Evolutionary conservation across 2,329 filamentous ascomycete species (phyloP).

Genomic region (Colletotrichum costaricense): DNA sequence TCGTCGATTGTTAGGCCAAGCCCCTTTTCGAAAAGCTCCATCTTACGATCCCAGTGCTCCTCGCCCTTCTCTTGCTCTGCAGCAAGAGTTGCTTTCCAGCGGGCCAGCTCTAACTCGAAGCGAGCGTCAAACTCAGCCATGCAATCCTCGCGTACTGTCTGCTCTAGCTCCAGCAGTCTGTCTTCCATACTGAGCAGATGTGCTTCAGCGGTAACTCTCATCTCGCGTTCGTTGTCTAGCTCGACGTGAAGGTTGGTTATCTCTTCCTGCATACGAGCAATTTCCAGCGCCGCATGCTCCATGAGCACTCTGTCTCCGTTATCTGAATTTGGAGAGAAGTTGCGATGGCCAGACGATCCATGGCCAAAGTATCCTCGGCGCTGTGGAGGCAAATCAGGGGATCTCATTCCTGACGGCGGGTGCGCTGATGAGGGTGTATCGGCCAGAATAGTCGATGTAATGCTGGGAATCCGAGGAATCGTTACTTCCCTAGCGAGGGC

Average conservation of each 20-base stretch:
- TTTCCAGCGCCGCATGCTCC: conserved; percentile 84
- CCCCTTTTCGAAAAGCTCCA: conserved; percentile 71
- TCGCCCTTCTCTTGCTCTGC: conserved; percentile 84
- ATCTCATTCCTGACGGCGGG: conserved; percentile 38
- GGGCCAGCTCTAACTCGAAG: conserved; percentile 77
- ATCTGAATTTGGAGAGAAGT: conserved; percentile 51
- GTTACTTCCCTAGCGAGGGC: conserved; percentile 93
- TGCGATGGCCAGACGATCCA: conserved; percentile 46
- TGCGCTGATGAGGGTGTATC: conserved; percentile 42
- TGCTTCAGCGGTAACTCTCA: conserved; percentile 77
- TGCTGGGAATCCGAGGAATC: conserved; percentile 86
- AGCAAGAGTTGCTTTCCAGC: conserved; percentile 85
- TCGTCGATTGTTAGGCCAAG: conserved; percentile 55
- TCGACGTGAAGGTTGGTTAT: conserved; percentile 79
- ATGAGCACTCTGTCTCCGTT: conserved; percentile 76
- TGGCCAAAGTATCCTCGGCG: conserved; percentile 30
- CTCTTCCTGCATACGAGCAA: conserved; percentile 81
- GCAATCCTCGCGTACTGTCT: conserved; percentile 89
- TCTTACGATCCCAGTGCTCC: conserved; percentile 88
- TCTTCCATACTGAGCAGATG: conserved; percentile 79
- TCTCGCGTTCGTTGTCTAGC: conserved; percentile 76
- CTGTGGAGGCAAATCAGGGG: conserved; percentile 21
- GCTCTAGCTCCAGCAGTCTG: conserved; percentile 75
- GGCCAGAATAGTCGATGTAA: conserved; percentile 76
- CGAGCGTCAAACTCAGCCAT: conserved; percentile 85